phyloP scores from a whole-genome alignment of 192 early-diverging fungal species.

The Allomyces javanicus region DNA sequence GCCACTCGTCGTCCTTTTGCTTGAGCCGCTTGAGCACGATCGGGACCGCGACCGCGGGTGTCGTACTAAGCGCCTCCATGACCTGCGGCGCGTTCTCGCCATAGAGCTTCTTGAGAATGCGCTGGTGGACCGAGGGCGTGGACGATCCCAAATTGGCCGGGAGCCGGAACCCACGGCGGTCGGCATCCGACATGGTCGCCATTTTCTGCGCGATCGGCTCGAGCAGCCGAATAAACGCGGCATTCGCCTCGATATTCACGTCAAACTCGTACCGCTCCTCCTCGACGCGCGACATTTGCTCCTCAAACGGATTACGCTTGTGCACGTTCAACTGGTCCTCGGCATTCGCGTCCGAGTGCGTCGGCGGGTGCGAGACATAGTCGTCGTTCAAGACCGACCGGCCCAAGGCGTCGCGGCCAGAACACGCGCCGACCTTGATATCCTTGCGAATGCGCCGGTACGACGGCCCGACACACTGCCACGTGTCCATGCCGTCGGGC shows the following conservation, averaged over 20 bases:
- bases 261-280: conserved; percentile 98
- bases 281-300: conserved; percentile 85
- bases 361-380: conserved; percentile 68
- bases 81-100: conserved; percentile 67
- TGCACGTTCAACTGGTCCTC: conserved; percentile 73
- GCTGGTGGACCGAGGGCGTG: conserved; percentile 70
- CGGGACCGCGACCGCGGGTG: conserved; percentile 77
- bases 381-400: conserved; percentile 92
- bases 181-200: conserved; percentile 56
- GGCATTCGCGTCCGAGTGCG: conserved; percentile 59
- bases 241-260: conserved; percentile 85
- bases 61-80: conserved; percentile 76
- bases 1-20: conserved; percentile 98
- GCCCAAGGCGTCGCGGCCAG: conserved; percentile 79
- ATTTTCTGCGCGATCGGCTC: conserved; percentile 79
- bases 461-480: neutral
- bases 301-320: conserved; percentile 82
- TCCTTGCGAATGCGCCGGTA: conserved; percentile 24
- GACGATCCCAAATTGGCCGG: conserved; percentile 59
- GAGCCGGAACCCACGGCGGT: conserved; percentile 48
- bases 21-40: conserved; percentile 84
- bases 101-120: conserved; percentile 91
- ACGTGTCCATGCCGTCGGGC: too few species aligned
- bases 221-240: conserved; percentile 68
- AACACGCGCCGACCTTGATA: conserved; percentile 38